A percentile compares a stretch with the other conserved stretches of the same genome.
Evolutionary conservation across 208 protist species (phyloP).

Genomic region (Acanthamoeba royreba): DNA sequence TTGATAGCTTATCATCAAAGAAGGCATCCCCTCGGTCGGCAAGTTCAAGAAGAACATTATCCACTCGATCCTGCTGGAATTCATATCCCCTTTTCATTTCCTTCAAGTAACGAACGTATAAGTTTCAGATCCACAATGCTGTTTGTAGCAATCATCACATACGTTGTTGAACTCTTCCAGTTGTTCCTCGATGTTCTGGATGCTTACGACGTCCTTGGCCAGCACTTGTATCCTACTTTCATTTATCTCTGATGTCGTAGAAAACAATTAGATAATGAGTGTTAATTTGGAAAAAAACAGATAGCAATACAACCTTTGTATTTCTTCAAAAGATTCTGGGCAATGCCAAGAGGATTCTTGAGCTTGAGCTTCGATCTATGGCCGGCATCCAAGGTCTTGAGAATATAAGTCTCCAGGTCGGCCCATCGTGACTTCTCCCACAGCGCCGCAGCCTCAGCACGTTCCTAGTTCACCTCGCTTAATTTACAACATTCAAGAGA

Average conservation of each 20-base stretch:
- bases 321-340: not conserved
- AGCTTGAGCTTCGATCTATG: slow-evolving; percentile 55
- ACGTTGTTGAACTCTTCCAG: not conserved
- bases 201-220: not conserved
- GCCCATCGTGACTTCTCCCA: slow-evolving; percentile 51
- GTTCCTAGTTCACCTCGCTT: not conserved
- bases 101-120: too few relatives aligned
- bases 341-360: slow-evolving; percentile 50
- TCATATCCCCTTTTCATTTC: slow-evolving; percentile 51
- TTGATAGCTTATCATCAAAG: slow-evolving; percentile 43
- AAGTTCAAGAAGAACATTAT: slow-evolving; percentile 53
- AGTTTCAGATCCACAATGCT: too few relatives aligned
- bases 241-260: not conserved
- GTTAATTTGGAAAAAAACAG: not conserved
- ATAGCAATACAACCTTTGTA: not conserved
- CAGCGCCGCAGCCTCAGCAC: not conserved
- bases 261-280: not conserved
- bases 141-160: not conserved
- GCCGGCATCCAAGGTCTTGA: slow-evolving; percentile 50
- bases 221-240: not conserved
- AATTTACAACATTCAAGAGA: not conserved
- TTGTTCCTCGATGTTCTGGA: not conserved
- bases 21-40: slow-evolving; percentile 50
- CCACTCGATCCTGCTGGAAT: slow-evolving; percentile 49
- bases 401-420: slow-evolving; percentile 56